phyloP scores from a whole-genome alignment of 2,329 filamentous ascomycete species.

The Fusarium newnesense region DNA sequence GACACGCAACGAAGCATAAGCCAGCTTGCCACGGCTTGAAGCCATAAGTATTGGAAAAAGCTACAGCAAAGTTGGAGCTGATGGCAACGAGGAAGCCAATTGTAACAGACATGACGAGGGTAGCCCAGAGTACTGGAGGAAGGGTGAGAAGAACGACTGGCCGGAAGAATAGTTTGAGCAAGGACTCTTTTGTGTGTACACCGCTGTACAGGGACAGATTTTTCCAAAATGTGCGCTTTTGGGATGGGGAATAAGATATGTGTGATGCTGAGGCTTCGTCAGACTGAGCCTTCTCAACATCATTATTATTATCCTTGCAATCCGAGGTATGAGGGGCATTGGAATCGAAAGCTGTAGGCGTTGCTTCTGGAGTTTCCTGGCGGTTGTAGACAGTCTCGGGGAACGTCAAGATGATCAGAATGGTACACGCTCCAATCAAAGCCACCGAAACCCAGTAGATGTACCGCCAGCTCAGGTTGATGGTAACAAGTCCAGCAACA shows the following conservation, averaged over 20 bases:
- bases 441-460: constrained; percentile 63
- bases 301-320: neutral
- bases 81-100: constrained; percentile 67
- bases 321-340: constrained; percentile 27
- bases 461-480: constrained; percentile 58
- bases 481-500: constrained; percentile 60
- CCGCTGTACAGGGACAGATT: constrained; percentile 55
- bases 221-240: neutral
- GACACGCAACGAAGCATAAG: constrained; percentile 60
- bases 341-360: neutral
- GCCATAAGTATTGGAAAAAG: constrained; percentile 54
- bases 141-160: constrained; percentile 61
- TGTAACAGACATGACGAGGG: constrained; percentile 63
- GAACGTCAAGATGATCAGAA: constrained; percentile 63
- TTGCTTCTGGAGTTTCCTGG: neutral
- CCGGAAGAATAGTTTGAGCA: constrained; percentile 59
- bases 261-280: neutral
- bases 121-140: constrained; percentile 65
- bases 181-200: constrained; percentile 56
- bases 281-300: neutral
- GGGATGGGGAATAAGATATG: neutral
- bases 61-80: constrained; percentile 61
- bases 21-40: constrained; percentile 60
- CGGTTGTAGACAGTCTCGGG: constrained; percentile 55
- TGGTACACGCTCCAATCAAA: constrained; percentile 59